Evolutionary conservation across 1,139 yeast species (phyloP).

Genomic region (Protomyces lactucae-debilis): DNA sequence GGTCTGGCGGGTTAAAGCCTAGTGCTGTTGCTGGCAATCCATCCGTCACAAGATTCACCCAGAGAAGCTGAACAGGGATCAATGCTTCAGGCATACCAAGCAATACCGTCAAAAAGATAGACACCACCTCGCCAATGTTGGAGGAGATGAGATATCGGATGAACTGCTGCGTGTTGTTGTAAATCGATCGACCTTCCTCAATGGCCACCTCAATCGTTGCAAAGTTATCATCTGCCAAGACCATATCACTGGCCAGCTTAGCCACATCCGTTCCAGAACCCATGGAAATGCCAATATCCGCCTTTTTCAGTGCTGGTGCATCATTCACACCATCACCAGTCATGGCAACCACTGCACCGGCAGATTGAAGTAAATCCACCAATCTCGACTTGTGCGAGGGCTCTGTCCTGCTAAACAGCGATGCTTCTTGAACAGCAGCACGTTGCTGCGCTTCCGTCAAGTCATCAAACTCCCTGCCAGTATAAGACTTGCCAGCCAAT

Average conservation of each 20-base stretch:
- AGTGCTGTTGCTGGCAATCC: slow-evolving; percentile 42
- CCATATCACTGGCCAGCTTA: slow-evolving; percentile 55
- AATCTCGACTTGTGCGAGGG: slow-evolving; percentile 52
- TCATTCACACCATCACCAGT: slow-evolving; percentile 46
- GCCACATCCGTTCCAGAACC: slow-evolving; percentile 55
- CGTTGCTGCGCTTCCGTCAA: slow-evolving; percentile 34
- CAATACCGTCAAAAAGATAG: slow-evolving; percentile 39
- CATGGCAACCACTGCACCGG: slow-evolving; percentile 46
- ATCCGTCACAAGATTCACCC: slow-evolving; percentile 41
- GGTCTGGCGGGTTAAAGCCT: slow-evolving; percentile 41
- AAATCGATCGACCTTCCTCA: slow-evolving; percentile 50
- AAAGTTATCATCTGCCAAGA: slow-evolving; percentile 48
- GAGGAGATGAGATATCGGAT: slow-evolving; percentile 50
- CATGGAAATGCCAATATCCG: slow-evolving; percentile 45
- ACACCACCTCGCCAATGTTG: slow-evolving; percentile 49
- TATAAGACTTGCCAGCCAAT: slow-evolving; percentile 43
- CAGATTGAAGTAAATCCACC: slow-evolving; percentile 50
- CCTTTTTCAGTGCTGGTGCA: slow-evolving; percentile 44
- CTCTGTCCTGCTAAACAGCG: slow-evolving; percentile 50
- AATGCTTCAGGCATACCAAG: slow-evolving; percentile 40
- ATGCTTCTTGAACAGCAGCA: slow-evolving; percentile 36
- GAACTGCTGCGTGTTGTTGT: slow-evolving; percentile 48
- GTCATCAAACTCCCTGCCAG: slow-evolving; percentile 48
- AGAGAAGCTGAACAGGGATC: slow-evolving; percentile 40
- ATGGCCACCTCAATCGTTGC: slow-evolving; percentile 52